Evolutionary conservation across 495 filamentous ascomycete species (phyloP).

Genomic region (Lepraria neglecta): DNA sequence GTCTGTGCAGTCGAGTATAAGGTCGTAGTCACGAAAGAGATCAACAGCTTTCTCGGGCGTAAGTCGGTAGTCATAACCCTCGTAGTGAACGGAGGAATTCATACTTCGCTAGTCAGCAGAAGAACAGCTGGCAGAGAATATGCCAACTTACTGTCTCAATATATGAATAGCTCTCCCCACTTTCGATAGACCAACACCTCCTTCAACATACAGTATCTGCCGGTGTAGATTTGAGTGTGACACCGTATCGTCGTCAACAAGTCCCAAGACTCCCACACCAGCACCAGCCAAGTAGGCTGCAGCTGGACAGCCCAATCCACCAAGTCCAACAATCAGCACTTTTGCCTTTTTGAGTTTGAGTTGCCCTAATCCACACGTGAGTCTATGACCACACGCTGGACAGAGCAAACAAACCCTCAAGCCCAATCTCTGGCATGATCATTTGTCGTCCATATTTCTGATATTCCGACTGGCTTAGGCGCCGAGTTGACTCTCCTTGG

Average conservation of each 20-base stretch:
- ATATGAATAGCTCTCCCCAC: constrained; percentile 70
- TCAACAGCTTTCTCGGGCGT: constrained; percentile 55
- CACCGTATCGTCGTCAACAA: constrained; percentile 83
- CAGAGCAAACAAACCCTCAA: constrained; percentile 50
- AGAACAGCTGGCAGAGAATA: too few species aligned
- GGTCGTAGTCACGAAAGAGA: constrained; percentile 63
- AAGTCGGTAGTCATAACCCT: constrained; percentile 54
- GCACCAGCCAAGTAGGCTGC: constrained; percentile 84
- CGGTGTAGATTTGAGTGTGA: constrained; percentile 90
- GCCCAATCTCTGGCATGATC: constrained; percentile 78
- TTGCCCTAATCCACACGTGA: constrained; percentile 53
- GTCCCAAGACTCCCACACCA: constrained; percentile 73
- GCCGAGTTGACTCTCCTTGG: background rate
- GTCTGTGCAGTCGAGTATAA: constrained; percentile 92
- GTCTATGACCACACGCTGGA: constrained; percentile 8
- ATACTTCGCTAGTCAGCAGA: constrained; percentile 38
- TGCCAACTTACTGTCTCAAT: constrained; percentile 50
- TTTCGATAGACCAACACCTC: constrained; percentile 69
- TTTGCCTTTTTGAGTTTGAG: constrained; percentile 61
- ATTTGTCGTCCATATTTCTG: constrained; percentile 86
- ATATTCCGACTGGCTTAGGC: constrained; percentile 53
- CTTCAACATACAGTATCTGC: constrained; percentile 72
- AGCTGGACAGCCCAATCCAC: constrained; percentile 86
- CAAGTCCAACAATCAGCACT: constrained; percentile 84
- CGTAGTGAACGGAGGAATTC: constrained; percentile 63